These are phyloP conservation scores for Teunomyces tritomae DNA, from an alignment of 805 yeast species.

Conservation along the genomic window DNA sequence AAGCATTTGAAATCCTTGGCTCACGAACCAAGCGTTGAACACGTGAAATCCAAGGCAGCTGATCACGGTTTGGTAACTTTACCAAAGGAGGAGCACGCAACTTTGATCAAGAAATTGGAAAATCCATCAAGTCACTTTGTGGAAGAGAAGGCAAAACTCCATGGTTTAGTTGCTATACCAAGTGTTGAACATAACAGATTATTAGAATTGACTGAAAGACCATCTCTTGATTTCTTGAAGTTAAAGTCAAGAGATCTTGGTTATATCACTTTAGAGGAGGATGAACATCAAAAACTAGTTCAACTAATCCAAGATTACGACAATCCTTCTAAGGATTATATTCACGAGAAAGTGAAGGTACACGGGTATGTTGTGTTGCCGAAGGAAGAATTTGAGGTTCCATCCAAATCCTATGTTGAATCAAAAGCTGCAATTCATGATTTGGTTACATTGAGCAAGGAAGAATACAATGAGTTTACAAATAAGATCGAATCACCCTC, in stretches of 20 bases:
- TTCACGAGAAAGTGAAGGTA: slow-evolving; percentile 30
- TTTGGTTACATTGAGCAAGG: slow-evolving; percentile 7
- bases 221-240: slow-evolving; percentile 12
- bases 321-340: slow-evolving; percentile 25
- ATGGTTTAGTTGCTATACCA: slow-evolving; percentile 13
- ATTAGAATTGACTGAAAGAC: slow-evolving; percentile 4
- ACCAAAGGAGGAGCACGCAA: not conserved
- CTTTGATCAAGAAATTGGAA: not conserved
- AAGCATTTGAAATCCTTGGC: slow-evolving; percentile 10
- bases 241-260: slow-evolving; percentile 14
- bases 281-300: slow-evolving; percentile 6
- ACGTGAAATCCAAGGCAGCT: slow-evolving; percentile 8
- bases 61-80: slow-evolving; percentile 6
- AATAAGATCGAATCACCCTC: slow-evolving; percentile 11
- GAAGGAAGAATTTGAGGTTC: slow-evolving; percentile 14
- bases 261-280: slow-evolving; percentile 10
- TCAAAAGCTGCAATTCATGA: slow-evolving; percentile 26
- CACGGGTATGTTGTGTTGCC: slow-evolving; percentile 15
- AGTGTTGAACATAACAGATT: slow-evolving; percentile 12
- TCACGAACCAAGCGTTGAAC: slow-evolving; percentile 11
- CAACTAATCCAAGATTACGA: slow-evolving; percentile 12
- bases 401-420: slow-evolving; percentile 27
- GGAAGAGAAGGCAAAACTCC: slow-evolving; percentile 26
- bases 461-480: slow-evolving; percentile 7
- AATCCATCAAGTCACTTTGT: slow-evolving; percentile 23